Conservation (phyloP, 345 rosid genomes). For the sweet orange (Citrus sinensis) region DVS_A1.0 CM039163.1:9916501-9917000, state of each 20-base stretch:
- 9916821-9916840: too few relatives aligned
- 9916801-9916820: not conserved
- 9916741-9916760: too few relatives aligned
- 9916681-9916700: conserved; percentile 18
- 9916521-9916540: not conserved
- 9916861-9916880: too few relatives aligned
- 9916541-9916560: conserved; percentile 3
- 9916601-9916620: conserved; percentile 19
- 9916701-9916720: conserved; percentile 11
- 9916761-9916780: too few relatives aligned
- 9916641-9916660: conserved; percentile 22
- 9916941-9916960: too few relatives aligned
- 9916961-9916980: too few relatives aligned
- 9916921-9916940: too few relatives aligned
- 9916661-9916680: conserved; percentile 23
- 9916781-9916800: conserved; percentile 7
- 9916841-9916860: too few relatives aligned
- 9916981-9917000: too few relatives aligned
- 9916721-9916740: too few relatives aligned
- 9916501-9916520: not conserved
- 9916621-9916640: conserved; percentile 17
- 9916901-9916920: too few relatives aligned
- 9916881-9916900: too few relatives aligned
- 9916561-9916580: conserved; percentile 17
- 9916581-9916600: conserved; percentile 25